Evolutionary conservation across 2,329 filamentous ascomycete species (phyloP).

Genomic region (Helicocarpus griseus): DNA sequence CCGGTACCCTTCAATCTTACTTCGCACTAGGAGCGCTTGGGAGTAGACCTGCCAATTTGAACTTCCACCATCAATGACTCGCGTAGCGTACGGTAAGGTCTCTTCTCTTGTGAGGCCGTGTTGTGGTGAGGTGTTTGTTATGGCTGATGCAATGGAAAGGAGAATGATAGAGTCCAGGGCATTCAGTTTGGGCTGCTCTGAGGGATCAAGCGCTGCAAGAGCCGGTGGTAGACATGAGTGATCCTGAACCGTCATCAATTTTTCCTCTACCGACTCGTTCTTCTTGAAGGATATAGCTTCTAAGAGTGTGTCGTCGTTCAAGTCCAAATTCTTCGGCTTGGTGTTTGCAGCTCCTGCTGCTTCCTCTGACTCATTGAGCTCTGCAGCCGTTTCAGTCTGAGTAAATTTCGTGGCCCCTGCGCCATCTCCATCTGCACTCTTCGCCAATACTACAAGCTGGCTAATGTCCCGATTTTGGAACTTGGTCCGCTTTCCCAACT

Average conservation of each 20-base stretch:
- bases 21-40: constrained; percentile 80
- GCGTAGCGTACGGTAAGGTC: constrained; percentile 78
- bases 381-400: constrained; percentile 10
- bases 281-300: constrained; percentile 75
- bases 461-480: constrained; percentile 48
- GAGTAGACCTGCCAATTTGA: constrained; percentile 99
- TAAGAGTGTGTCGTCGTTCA: constrained; percentile 89
- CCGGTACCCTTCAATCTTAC: constrained; percentile 77
- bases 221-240: constrained; percentile 47
- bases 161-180: constrained; percentile 85
- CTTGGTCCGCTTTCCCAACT: constrained; percentile 58
- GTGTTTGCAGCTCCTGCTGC: constrained; percentile 20
- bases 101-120: constrained; percentile 88
- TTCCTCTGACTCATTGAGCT: constrained; percentile 8
- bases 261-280: constrained; percentile 31
- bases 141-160: constrained; percentile 66
- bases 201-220: constrained; percentile 59
- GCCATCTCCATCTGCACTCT: constrained; percentile 49
- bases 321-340: constrained; percentile 58
- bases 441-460: constrained; percentile 84
- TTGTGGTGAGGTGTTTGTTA: constrained; percentile 78
- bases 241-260: constrained; percentile 29
- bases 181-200: constrained; percentile 70
- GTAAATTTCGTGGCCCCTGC: too few relatives aligned
- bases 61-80: constrained; percentile 77